Evolutionary conservation across 805 yeast species (phyloP).

Genomic region (Candida piceae): DNA sequence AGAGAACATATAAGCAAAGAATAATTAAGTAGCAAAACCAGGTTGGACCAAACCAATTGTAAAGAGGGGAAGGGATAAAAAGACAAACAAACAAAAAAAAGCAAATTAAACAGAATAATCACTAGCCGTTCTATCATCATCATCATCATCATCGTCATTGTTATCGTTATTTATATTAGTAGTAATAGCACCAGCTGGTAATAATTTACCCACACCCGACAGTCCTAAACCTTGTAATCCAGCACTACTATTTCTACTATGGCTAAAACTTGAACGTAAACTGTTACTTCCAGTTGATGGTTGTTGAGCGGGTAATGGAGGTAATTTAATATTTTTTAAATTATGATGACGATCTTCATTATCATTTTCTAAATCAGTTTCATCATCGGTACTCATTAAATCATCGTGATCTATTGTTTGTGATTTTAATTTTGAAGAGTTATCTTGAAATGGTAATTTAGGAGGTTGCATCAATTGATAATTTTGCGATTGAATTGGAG

Average conservation of each 20-base stretch:
- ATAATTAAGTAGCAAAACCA: no score
- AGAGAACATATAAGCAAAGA: no score
- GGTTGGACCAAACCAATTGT: no score
- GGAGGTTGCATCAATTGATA: not conserved
- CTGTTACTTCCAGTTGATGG: conserved; percentile 7
- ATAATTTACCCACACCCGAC: not conserved
- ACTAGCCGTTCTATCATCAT: conserved; percentile 23
- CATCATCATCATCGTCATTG: conserved; percentile 23
- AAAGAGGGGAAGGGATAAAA: no score
- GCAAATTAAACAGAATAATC: conserved; percentile 17
- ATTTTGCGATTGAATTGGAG: not conserved
- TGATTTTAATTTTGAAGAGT: not conserved
- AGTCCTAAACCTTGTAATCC: conserved; percentile 15
- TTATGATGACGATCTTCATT: no score
- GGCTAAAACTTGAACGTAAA: conserved; percentile 2
- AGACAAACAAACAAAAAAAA: conserved; percentile 1
- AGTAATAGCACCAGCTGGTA: no score
- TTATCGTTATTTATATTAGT: conserved; percentile 3
- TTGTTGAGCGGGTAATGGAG: not conserved
- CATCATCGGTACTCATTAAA: conserved; percentile 1
- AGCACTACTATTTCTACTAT: conserved; percentile 1
- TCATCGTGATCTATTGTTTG: not conserved
- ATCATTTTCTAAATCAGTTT: conserved; percentile 2
- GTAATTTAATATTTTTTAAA: no score
- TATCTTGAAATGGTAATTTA: not conserved